Base-by-base conservation (phyloP, 2,329 filamentous ascomycete genomes). In the Colletotrichum endophyticum region DNA sequence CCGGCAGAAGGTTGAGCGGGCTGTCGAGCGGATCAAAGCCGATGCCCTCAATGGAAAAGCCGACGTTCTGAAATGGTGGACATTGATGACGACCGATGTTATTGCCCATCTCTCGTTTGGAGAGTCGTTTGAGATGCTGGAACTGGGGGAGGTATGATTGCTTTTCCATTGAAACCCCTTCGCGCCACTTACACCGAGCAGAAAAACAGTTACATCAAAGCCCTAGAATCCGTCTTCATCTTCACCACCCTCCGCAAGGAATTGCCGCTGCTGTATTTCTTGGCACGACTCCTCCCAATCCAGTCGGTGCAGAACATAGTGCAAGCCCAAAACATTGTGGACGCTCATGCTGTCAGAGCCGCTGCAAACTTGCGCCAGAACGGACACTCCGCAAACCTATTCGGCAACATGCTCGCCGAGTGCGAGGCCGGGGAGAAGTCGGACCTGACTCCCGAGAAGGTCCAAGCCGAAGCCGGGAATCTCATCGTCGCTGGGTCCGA, bases 71-170 rank as follows among this genome's bases (percentile, higher is more conserved):
- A 90, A 90, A 74, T 92, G 90, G 90, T 89, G 85, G 83, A 81
- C 87, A 8, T 90, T 90, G 73, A 87, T 91, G 84, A 82, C 89
- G 0, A 90, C 89, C 0, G 91, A 92, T 77, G 82, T 90, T 1
- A 89, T 91, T 64, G 88, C 86, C 0, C 85, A 91, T 63, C 80
- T 92, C 6, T 87, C 84, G 3, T 92, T 92, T 80, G 90, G 90
- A 0, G 86, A 91, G 28, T 89, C 89, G 1, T 91, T 92, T 72
- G 81, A 82, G 1, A 89, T 88, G 84, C 80, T 92, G 13, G 89
- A 92, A 72, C 80, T 81, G 6, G 89, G 88, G 19, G 80, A 88
- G 82, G 89, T 90, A 79, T 73, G 82, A 66, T 12, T 4, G 16
- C 11, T 8, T 25, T 15, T 28, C 19, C 7, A 7, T 13, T 1